Percentiles rank a stretch among this genome's conserved stretches.
phyloP scores from a whole-genome alignment of 352 stramenopile genomes.

The Phytophthora hybrid region DNA sequence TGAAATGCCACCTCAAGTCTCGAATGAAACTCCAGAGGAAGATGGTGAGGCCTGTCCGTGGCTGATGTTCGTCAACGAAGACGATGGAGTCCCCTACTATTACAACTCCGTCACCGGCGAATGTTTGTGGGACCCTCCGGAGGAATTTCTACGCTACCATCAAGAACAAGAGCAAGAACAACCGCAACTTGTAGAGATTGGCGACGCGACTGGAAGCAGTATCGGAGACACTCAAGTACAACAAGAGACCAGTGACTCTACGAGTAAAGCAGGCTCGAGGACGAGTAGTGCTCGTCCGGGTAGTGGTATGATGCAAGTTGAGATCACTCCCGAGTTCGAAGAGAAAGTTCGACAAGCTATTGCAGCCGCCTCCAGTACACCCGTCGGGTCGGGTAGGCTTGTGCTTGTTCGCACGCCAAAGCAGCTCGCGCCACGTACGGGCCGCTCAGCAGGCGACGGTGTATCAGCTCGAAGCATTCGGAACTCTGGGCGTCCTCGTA shows the following conservation, averaged over 20 bases:
- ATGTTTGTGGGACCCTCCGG: conserved; percentile 73
- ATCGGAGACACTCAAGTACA: not conserved
- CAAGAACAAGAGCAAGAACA: conserved; percentile 27
- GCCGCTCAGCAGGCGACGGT: not conserved
- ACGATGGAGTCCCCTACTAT: conserved; percentile 74
- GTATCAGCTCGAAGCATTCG: conserved; percentile 13
- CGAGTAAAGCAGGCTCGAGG: not conserved
- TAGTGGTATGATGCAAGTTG: not conserved
- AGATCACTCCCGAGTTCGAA: conserved; percentile 60
- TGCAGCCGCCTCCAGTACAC: conserved; percentile 50
- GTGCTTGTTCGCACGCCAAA: conserved; percentile 54
- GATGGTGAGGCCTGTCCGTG: conserved; percentile 39
- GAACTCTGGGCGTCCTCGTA: conserved; percentile 13
- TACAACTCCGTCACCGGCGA: conserved; percentile 68
- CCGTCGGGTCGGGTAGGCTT: conserved; percentile 51
- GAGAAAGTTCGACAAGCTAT: conserved; percentile 63
- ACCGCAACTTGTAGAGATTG: not conserved
- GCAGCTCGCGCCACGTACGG: conserved; percentile 23
- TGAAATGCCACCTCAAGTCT: not conserved
- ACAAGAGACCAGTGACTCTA: not conserved
- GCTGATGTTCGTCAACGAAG: conserved; percentile 80
- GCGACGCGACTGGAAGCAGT: not conserved
- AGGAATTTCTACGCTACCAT: conserved; percentile 59
- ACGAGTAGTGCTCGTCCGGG: not conserved
- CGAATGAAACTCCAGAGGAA: not conserved